A percentile compares a stretch with the other conserved stretches of the same genome.
Evolutionary conservation across 2,329 filamentous ascomycete genomes (phyloP).

Genomic region (Periconia sp.): DNA sequence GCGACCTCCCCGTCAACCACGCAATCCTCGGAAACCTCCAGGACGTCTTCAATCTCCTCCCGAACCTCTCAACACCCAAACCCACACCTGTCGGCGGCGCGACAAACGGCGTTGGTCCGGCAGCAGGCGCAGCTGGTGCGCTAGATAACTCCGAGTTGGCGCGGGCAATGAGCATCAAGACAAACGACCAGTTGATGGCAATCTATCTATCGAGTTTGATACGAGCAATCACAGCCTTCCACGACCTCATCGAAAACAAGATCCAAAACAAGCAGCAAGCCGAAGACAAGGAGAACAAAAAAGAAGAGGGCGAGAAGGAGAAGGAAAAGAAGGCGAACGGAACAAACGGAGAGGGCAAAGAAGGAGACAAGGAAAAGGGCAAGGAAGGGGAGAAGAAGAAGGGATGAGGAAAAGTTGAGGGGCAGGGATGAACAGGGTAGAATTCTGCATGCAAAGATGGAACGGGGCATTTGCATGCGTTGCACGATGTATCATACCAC

Average conservation of each 20-base stretch:
- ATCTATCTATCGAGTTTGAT: constrained; percentile 98
- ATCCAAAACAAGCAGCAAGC: constrained; percentile 98
- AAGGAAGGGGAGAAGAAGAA: constrained; percentile 68
- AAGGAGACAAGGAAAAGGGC: constrained; percentile 60
- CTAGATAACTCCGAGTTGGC: constrained; percentile 82
- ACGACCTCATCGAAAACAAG: constrained; percentile 99
- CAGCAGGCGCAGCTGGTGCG: constrained; percentile 51
- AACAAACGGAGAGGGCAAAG: constrained; percentile 51
- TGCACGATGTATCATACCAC: constrained; percentile 28
- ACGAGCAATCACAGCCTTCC: constrained; percentile 96
- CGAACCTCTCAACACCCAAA: constrained; percentile 87
- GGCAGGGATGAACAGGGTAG: too few relatives aligned
- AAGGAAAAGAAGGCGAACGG: constrained; percentile 69
- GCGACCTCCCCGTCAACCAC: constrained; percentile 93
- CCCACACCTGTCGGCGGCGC: constrained; percentile 59
- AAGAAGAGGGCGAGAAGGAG: constrained; percentile 63
- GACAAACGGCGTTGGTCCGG: constrained; percentile 57
- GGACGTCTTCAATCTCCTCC: constrained; percentile 97
- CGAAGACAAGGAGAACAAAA: constrained; percentile 86
- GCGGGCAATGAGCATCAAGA: constrained; percentile 98
- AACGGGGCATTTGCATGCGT: constrained; percentile 22
- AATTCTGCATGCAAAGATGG: constrained; percentile 36
- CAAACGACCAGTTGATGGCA: constrained; percentile 97
- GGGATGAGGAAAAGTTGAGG: constrained; percentile 49
- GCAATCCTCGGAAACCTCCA: constrained; percentile 98